Conservation (phyloP, 306 rosid genomes). For the Albizia julibrissin region DNA sequence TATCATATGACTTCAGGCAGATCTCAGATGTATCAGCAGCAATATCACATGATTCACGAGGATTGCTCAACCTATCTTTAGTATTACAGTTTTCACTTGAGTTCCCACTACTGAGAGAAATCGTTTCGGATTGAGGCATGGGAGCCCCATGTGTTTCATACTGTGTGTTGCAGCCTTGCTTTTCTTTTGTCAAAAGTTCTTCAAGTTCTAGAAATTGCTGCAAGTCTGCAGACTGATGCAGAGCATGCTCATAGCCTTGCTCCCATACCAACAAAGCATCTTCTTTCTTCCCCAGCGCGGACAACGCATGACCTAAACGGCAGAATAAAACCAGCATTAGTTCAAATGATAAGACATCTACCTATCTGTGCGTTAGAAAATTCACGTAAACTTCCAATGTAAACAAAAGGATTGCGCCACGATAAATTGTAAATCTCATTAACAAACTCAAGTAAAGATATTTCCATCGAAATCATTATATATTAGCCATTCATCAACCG, state of each 20-base stretch:
- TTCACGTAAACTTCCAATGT: background rate
- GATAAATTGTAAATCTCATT: background rate
- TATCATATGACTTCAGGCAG: constrained; percentile 45
- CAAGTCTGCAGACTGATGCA: constrained; percentile 72
- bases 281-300: constrained; percentile 74
- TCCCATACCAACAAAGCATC: constrained; percentile 90
- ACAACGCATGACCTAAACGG: constrained; percentile 70
- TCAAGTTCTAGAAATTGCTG: constrained; percentile 88
- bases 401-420: background rate
- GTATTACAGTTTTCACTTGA: constrained; percentile 36
- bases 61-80: constrained; percentile 36
- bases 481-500: constrained; percentile 11
- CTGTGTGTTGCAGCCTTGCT: constrained; percentile 41
- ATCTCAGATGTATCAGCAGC: constrained; percentile 52
- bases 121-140: constrained; percentile 38
- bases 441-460: constrained; percentile 9
- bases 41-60: constrained; percentile 42
- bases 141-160: constrained; percentile 42
- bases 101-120: constrained; percentile 37
- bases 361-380: constrained; percentile 2
- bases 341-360: background rate
- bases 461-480: background rate
- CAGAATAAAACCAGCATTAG: constrained; percentile 19
- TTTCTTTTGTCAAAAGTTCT: constrained; percentile 66
- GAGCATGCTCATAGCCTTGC: constrained; percentile 79